phyloP scores from a whole-genome alignment of 331 rosid species.

The Quercus lobata region DNA sequence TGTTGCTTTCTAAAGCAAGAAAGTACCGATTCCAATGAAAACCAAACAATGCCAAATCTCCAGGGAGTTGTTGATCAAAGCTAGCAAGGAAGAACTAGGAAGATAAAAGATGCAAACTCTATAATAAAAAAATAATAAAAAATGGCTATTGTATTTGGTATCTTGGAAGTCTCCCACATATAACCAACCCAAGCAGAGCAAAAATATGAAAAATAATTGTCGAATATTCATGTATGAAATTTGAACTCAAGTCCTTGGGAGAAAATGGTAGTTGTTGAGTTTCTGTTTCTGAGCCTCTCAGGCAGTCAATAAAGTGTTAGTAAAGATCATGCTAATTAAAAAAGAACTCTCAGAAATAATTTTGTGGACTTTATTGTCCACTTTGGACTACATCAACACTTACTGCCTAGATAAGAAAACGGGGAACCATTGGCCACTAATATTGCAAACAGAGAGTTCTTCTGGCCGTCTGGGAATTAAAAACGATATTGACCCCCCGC shows the following conservation, averaged over 20 bases:
- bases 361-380: neutral
- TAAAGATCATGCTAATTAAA: neutral
- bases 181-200: neutral
- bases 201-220: neutral
- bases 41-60: neutral
- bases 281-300: neutral
- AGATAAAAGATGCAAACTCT: neutral
- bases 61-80: neutral
- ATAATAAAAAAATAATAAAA: neutral
- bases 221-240: neutral
- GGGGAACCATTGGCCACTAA: neutral
- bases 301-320: too few species aligned
- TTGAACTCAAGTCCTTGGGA: neutral
- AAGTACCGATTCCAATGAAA: neutral
- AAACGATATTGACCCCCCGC: too few species aligned
- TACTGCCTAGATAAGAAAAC: neutral
- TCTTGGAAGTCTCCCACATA: too few species aligned
- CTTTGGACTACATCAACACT: neutral
- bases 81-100: neutral
- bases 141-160: neutral
- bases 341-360: neutral
- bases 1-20: too few species aligned
- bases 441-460: too few species aligned
- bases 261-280: neutral
- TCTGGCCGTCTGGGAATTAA: too few species aligned